These are phyloP conservation scores for Saksenaea vasiformis DNA, from an alignment of 371 early-diverging fungal genomes.

Conservation along the genomic window DNA sequence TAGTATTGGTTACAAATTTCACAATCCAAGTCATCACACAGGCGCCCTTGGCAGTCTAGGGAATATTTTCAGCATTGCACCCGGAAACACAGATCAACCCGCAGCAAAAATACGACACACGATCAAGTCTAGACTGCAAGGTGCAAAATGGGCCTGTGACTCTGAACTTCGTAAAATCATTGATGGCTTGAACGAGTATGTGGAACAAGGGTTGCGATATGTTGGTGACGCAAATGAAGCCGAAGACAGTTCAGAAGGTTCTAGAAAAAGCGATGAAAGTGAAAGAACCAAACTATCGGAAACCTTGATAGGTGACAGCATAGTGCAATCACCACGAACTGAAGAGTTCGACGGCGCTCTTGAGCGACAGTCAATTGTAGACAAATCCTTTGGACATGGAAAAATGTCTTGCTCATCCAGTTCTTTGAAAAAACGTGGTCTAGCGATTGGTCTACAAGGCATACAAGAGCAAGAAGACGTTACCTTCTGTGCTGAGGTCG, in stretches of 20 bases:
- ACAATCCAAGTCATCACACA: conserved; percentile 11
- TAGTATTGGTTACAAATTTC: conserved; percentile 12
- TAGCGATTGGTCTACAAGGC: neutral
- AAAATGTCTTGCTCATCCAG: neutral
- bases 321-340: neutral
- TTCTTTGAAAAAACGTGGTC: neutral
- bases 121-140: conserved; percentile 40
- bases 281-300: conserved; percentile 20
- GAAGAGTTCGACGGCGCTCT: neutral
- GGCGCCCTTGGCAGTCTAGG: conserved; percentile 33
- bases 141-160: conserved; percentile 47
- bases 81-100: conserved; percentile 9
- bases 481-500: neutral
- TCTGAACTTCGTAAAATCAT: conserved; percentile 63
- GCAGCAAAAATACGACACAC: conserved; percentile 32
- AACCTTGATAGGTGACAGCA: neutral
- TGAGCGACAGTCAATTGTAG: neutral
- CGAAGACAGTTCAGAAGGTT: conserved; percentile 19
- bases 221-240: conserved; percentile 49
- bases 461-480: neutral
- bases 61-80: conserved; percentile 16
- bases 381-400: neutral
- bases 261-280: conserved; percentile 20
- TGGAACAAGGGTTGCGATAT: conserved; percentile 67
- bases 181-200: conserved; percentile 70